Evolutionary conservation across 768 basidiomycete genomes (phyloP).

Genomic region (Termitomyces sp.): DNA sequence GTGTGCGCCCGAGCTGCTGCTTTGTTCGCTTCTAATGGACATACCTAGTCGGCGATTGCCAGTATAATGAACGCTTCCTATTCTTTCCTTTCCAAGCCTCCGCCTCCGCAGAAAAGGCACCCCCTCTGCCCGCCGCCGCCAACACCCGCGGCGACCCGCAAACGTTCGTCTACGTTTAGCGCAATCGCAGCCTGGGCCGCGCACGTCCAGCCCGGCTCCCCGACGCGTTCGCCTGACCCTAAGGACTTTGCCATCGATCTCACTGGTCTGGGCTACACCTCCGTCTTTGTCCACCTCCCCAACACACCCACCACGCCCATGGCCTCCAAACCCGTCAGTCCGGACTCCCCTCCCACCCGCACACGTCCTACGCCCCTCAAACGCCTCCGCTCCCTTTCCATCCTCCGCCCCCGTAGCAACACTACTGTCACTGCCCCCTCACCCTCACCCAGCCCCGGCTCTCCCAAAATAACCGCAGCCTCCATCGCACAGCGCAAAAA

Average conservation of each 20-base stretch:
- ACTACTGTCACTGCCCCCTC: conserved; percentile 17
- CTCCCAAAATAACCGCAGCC: conserved; percentile 21
- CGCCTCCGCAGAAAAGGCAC: conserved; percentile 34
- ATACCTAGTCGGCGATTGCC: not conserved
- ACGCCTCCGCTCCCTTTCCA: conserved; percentile 50
- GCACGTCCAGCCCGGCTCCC: conserved; percentile 67
- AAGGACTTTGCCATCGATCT: conserved; percentile 52
- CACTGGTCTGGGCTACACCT: conserved; percentile 60
- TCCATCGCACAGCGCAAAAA: conserved; percentile 48
- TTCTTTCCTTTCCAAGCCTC: conserved; percentile 40
- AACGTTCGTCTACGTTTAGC: conserved; percentile 40
- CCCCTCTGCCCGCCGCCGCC: conserved; percentile 27
- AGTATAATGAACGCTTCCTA: conserved; percentile 19
- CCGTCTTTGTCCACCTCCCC: conserved; percentile 58
- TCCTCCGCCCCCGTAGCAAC: conserved; percentile 37
- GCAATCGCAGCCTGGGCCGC: conserved; percentile 61
- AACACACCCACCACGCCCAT: conserved; percentile 40
- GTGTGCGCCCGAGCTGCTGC: too few relatives aligned
- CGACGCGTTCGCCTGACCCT: conserved; percentile 44
- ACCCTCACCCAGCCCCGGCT: conserved; percentile 9
- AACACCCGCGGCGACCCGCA: conserved; percentile 9
- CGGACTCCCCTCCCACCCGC: conserved; percentile 15
- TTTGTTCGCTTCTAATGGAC: not conserved
- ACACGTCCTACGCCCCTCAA: conserved; percentile 25
- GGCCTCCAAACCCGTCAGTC: conserved; percentile 19